These are phyloP conservation scores for Vanrija pseudolonga DNA, from an alignment of 1,284 basidiomycete genomes.

Conservation along the genomic window DNA sequence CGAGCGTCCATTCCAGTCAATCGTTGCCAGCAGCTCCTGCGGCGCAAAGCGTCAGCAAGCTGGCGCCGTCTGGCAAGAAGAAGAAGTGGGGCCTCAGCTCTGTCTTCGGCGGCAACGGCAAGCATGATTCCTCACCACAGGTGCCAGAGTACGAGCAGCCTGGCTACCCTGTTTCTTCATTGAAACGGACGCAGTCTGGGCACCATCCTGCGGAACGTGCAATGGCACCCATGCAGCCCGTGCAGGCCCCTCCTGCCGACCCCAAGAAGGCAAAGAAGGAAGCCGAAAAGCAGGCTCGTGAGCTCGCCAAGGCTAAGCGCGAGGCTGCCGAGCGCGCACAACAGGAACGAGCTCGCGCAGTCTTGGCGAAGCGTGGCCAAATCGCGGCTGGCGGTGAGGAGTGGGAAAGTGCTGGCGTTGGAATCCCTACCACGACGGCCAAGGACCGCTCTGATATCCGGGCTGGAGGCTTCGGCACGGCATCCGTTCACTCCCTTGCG, in stretches of 20 bases:
- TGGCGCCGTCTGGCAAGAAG: slow-evolving; percentile 42
- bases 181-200: slow-evolving; percentile 82
- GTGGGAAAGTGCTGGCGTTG: no score
- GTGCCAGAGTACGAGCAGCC: slow-evolving; percentile 34
- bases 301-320: slow-evolving; percentile 83
- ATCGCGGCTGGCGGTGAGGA: no score
- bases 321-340: slow-evolving; percentile 64
- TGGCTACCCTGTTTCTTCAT: slow-evolving; percentile 45
- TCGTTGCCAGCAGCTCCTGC: neutral
- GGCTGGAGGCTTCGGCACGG: neutral
- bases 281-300: slow-evolving; percentile 73
- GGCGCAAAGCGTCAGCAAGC: neutral
- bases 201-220: slow-evolving; percentile 61
- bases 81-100: slow-evolving; percentile 50
- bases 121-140: slow-evolving; percentile 47
- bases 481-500: slow-evolving; percentile 6
- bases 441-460: no score
- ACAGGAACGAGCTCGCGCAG: slow-evolving; percentile 84
- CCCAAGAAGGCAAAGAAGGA: slow-evolving; percentile 83
- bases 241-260: slow-evolving; percentile 50
- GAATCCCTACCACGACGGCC: no score
- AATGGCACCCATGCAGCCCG: slow-evolving; percentile 43
- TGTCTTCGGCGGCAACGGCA: slow-evolving; percentile 73
- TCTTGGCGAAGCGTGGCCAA: slow-evolving; percentile 85
- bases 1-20: no score